Base-by-base conservation (phyloP, 371 early-diverging fungal species). In the Mucor indicus region DNA sequence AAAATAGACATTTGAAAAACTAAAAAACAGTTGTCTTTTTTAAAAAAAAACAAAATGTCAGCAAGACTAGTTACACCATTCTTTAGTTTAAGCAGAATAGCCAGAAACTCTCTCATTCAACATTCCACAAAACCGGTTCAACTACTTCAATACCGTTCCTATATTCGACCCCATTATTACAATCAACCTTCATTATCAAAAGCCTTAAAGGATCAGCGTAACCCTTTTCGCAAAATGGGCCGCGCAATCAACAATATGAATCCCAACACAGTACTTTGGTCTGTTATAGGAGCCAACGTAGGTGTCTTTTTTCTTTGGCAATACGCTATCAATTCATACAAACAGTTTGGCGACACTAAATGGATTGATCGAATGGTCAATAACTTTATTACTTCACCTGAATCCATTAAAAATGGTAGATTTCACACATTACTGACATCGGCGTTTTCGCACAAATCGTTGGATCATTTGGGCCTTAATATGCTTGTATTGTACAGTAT, bases 381-480 rank as follows among this genome's bases (percentile, higher is more conserved):
- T 1, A 60, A 82, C 33, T 80, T 80, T 55, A 57, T 69, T 6
- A 61, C 44, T 12, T 64, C 73, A 15, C 46, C 47, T n/a, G 68
- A 65, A 30, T 57, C 67, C 2, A 20, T 77, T 13, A 17, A 48
- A 6, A 46, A 63, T 11, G 78, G 79, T 0, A 50, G 78, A 4
- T 44, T 60, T 15, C 74, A 79, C 61, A 77, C 77, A 2, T 50
- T 82, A 13, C 38, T 82, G 32, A 76, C 83, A 3, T 66, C 69
- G 1, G 57, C 73, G 0, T 62, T 82, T 41, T 79, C 79, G 19
- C 83, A 82, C 40, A 55, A 60, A 30, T 60, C 60, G 7, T 48
- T 74, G 38, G 60, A 63, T 19, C 83, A 82, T 47, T 54, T 82
- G 22, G 67, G 71, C 20, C 24, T 82, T 5, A 82, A 80, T 44